Evolutionary conservation across 2,329 filamentous ascomycete genomes (phyloP).

Genomic region (Sporothrix inflata): DNA sequence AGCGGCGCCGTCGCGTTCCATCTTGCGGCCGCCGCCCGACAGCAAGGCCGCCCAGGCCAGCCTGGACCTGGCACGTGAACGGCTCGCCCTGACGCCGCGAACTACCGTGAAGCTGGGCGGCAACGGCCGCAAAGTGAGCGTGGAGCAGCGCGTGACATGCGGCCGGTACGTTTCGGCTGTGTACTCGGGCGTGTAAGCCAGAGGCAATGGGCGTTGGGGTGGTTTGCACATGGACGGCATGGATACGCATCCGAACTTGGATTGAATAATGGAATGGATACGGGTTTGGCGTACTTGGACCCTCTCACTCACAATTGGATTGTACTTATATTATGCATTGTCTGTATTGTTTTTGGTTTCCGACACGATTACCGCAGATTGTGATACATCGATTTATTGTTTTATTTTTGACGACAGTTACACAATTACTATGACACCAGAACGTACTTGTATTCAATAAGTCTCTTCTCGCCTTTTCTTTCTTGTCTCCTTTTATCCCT

Average conservation of each 20-base stretch:
- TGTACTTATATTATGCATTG: background rate
- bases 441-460: background rate
- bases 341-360: background rate
- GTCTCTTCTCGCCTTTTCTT: background rate
- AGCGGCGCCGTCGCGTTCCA: background rate
- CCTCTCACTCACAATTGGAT: slow-evolving; percentile 19
- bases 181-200: slow-evolving; percentile 60
- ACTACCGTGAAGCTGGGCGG: slow-evolving; percentile 68
- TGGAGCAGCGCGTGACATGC: slow-evolving; percentile 89
- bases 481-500: background rate
- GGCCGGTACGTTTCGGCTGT: slow-evolving; percentile 80
- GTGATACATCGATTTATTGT: slow-evolving; percentile 13
- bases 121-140: slow-evolving; percentile 68
- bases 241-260: background rate
- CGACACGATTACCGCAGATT: background rate
- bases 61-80: slow-evolving; percentile 57
- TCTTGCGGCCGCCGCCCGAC: background rate
- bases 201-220: background rate
- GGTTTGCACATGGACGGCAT: background rate
- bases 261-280: background rate
- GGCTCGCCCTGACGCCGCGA: slow-evolving; percentile 79
- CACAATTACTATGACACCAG: background rate
- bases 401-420: background rate
- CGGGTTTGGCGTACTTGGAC: background rate
- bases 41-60: background rate